Conservation (phyloP, 2,329 filamentous ascomycete species). For the Arthrobotrys sinensis region DNA sequence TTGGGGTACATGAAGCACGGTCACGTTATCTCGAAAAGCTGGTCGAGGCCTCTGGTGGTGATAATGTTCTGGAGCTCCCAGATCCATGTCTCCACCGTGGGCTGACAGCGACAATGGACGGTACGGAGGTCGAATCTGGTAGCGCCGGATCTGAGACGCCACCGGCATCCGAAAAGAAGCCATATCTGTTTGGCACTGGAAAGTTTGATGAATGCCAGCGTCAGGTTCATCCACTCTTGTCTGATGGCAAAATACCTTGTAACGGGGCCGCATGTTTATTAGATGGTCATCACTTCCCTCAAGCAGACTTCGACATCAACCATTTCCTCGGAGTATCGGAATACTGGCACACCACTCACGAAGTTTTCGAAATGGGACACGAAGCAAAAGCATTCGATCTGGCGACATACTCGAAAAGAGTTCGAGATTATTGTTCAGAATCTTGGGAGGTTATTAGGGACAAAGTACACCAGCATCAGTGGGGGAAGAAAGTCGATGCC, state of each 20-base stretch:
- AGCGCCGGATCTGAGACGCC: slow-evolving; percentile 63
- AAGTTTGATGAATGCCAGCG: slow-evolving; percentile 87
- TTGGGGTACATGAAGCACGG: slow-evolving; percentile 94
- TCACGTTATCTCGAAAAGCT: slow-evolving; percentile 85
- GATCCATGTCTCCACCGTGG: slow-evolving; percentile 92
- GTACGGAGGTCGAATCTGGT: slow-evolving; percentile 70
- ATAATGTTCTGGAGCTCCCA: slow-evolving; percentile 77
- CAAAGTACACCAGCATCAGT: slow-evolving; percentile 77
- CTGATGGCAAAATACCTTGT: slow-evolving; percentile 89
- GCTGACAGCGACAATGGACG: slow-evolving; percentile 80
- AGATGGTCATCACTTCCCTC: slow-evolving; percentile 91
- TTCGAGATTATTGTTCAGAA: slow-evolving; percentile 86
- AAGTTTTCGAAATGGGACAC: slow-evolving; percentile 85
- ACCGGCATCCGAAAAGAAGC: slow-evolving; percentile 66
- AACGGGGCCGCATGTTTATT: slow-evolving; percentile 86
- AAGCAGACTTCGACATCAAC: slow-evolving; percentile 96
- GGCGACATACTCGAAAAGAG: slow-evolving; percentile 86
- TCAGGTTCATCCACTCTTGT: slow-evolving; percentile 84
- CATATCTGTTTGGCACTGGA: slow-evolving; percentile 83
- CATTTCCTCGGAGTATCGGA: slow-evolving; percentile 98
- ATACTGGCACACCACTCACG: slow-evolving; percentile 98
- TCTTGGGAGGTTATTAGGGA: slow-evolving; percentile 84
- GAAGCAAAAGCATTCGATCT: slow-evolving; percentile 89
- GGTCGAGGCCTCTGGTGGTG: slow-evolving; percentile 76
- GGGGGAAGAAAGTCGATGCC: slow-evolving; percentile 80